phyloP scores from a whole-genome alignment of 1,284 basidiomycete genomes.

The Fomitopsis pinicola region DNA sequence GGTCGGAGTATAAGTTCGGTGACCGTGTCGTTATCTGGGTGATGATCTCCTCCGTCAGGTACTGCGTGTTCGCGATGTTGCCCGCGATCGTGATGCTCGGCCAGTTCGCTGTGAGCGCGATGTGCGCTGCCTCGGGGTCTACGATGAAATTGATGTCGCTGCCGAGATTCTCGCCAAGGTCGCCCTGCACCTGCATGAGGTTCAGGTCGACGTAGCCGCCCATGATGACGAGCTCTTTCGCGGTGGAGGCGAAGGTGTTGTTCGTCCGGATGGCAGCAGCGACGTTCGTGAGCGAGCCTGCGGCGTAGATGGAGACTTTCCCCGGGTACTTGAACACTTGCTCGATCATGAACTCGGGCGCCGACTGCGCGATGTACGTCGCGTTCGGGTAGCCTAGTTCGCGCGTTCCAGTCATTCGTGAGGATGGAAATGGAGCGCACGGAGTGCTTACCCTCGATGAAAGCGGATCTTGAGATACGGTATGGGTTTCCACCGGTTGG shows the following conservation, averaged over 20 bases:
- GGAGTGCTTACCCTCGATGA: neutral
- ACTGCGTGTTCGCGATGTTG: slow-evolving; percentile 3
- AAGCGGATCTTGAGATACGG: neutral
- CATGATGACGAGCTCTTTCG: slow-evolving; percentile 1
- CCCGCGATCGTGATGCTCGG: neutral
- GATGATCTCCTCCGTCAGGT: neutral
- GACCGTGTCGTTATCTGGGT: neutral
- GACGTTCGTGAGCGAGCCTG: slow-evolving; percentile 1
- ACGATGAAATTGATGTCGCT: slow-evolving; percentile 1
- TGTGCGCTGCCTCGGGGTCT: neutral
- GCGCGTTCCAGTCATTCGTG: too few species aligned
- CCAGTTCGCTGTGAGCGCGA: neutral
- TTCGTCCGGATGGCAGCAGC: neutral
- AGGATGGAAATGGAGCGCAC: neutral
- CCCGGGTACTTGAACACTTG: slow-evolving; percentile 1
- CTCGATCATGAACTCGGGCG: slow-evolving; percentile 1
- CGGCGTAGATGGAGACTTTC: neutral
- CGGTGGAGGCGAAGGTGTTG: neutral
- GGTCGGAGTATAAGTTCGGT: neutral
- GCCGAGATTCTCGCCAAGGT: neutral
- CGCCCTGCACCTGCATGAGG: slow-evolving; percentile 1
- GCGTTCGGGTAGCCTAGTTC: neutral
- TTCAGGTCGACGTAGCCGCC: slow-evolving; percentile 1
- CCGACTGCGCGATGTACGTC: neutral
- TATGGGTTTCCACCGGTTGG: neutral